phyloP scores from a whole-genome alignment of 257 asterid genomes.

The Capsicum chinense region DNA sequence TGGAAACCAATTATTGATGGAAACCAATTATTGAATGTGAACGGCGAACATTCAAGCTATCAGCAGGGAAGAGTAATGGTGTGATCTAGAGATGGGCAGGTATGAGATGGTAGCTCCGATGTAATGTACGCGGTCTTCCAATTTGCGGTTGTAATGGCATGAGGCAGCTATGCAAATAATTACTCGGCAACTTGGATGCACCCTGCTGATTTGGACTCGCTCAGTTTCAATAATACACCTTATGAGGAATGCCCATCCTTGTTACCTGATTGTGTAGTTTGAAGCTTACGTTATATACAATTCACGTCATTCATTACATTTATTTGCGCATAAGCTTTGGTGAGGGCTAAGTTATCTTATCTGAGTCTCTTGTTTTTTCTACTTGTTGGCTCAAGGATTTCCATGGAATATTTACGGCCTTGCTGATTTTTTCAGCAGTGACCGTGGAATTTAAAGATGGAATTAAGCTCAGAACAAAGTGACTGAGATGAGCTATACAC shows the following conservation, averaged over 20 bases:
- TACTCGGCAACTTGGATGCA: neutral
- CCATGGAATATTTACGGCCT: neutral
- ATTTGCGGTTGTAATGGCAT: neutral
- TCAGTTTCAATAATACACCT: neutral
- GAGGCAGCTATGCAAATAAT: constrained; percentile 2
- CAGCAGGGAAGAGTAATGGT: neutral
- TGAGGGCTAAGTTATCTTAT: neutral
- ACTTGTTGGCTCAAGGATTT: neutral
- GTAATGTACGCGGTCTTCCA: neutral
- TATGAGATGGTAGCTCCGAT: neutral
- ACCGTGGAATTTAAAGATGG: neutral
- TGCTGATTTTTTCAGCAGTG: neutral
- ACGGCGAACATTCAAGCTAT: neutral
- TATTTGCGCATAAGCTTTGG: neutral
- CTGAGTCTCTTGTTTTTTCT: neutral
- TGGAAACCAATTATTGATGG: neutral
- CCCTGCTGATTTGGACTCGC: neutral
- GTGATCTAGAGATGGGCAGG: constrained; percentile 5
- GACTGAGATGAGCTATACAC: too few relatives aligned
- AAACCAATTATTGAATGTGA: neutral
- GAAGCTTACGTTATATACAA: neutral
- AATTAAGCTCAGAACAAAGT: too few relatives aligned
- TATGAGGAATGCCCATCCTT: neutral
- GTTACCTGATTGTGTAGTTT: neutral
- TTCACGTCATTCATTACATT: neutral